Conservation (phyloP, 768 basidiomycete species). For the Sutorius australiensis region DNA sequence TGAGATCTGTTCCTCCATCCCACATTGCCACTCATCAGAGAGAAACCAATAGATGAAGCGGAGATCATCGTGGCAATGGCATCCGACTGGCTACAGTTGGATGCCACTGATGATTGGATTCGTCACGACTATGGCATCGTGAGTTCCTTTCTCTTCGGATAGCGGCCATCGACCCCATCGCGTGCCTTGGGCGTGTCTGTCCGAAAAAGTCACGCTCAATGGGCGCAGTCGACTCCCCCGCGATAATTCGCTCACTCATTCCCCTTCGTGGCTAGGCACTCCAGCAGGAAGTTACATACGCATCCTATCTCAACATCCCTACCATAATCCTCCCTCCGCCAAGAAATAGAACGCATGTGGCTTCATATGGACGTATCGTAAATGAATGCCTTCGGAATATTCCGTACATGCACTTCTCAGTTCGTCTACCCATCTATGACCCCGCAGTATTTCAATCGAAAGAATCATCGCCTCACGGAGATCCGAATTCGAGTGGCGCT, state of each 20-base stretch:
- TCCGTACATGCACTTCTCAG: conserved; percentile 74
- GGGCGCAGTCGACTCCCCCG: conserved; percentile 14
- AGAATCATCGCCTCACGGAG: conserved; percentile 26
- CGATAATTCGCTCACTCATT: conserved; percentile 12
- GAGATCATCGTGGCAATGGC: conserved; percentile 70
- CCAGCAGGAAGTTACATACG: conserved; percentile 88
- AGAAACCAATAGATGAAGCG: conserved; percentile 57
- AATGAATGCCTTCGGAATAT: conserved; percentile 68
- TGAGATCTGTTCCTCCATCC: conserved; percentile 28
- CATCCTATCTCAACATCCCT: conserved; percentile 85
- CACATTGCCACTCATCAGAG: conserved; percentile 13
- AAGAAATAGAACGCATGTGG: conserved; percentile 72
- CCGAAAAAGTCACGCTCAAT: conserved; percentile 14
- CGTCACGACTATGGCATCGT: conserved; percentile 95
- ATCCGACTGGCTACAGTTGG: conserved; percentile 94
- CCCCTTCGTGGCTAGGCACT: conserved; percentile 59
- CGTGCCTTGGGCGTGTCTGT: conserved; percentile 14
- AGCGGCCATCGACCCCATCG: conserved; percentile 4
- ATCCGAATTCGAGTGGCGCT: conserved; percentile 28
- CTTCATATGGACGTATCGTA: conserved; percentile 91
- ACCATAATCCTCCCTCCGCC: conserved; percentile 88
- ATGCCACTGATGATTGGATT: conserved; percentile 89
- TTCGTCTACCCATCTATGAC: conserved; percentile 81
- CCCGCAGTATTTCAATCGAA: conserved; percentile 53
- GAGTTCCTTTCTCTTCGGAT: conserved; percentile 31